These are phyloP conservation scores for Rhizoclosmatium globosum DNA, from an alignment of 192 early-diverging fungal genomes.

Conservation along the genomic window DNA sequence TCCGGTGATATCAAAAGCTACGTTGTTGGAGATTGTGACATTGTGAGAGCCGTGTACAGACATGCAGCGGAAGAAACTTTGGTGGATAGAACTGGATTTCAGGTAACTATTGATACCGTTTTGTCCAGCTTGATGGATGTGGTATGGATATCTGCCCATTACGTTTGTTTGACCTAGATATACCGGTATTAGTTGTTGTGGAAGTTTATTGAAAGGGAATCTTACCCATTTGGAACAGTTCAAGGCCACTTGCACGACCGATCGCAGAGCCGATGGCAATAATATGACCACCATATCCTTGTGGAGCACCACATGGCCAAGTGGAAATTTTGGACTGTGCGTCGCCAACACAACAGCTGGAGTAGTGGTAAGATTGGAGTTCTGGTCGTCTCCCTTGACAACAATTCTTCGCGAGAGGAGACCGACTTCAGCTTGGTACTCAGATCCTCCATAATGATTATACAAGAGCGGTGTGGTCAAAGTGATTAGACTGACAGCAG, in stretches of 20 bases:
- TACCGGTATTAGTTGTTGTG: neutral
- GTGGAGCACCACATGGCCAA: constrained; percentile 31
- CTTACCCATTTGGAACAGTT: constrained; percentile 36
- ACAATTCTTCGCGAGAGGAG: constrained; percentile 33
- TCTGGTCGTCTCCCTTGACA: constrained; percentile 33
- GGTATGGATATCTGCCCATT: constrained; percentile 44
- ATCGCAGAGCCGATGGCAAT: constrained; percentile 21
- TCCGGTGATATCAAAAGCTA: constrained; percentile 39
- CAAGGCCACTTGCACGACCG: constrained; percentile 27
- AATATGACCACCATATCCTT: constrained; percentile 39
- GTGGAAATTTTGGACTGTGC: neutral
- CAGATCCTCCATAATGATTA: constrained; percentile 41
- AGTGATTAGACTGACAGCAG: constrained; percentile 25
- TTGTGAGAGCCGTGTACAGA: constrained; percentile 36
- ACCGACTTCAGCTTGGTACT: constrained; percentile 45
- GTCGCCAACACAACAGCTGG: constrained; percentile 7
- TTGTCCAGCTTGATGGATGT: constrained; percentile 37
- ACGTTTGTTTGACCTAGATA: constrained; percentile 42
- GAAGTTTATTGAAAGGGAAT: neutral
- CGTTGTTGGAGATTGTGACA: constrained; percentile 29
- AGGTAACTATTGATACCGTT: constrained; percentile 37
- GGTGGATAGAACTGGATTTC: constrained; percentile 18
- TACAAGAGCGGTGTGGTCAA: constrained; percentile 34
- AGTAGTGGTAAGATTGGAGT: constrained; percentile 24
- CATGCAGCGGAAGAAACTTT: constrained; percentile 40